Evolutionary conservation across 2,329 filamentous ascomycete genomes (phyloP), one percentile per base, ranked within the genome.

Genomic region (Fusarium fracticaudum): DNA sequence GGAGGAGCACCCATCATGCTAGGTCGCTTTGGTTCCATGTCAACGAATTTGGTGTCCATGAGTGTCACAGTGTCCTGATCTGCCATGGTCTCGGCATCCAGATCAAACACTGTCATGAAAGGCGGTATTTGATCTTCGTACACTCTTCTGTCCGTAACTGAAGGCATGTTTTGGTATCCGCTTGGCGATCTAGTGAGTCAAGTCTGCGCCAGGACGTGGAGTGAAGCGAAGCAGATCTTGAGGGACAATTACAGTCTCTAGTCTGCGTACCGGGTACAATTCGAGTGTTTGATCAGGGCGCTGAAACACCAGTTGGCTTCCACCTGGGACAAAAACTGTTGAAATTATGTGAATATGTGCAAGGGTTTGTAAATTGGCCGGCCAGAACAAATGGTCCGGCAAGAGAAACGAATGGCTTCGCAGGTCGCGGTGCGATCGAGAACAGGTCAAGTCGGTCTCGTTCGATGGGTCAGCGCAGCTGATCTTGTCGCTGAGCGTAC

Each of bases 41-140:
- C 85, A 74, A 87, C 85, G 77, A 89, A 83, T 72, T 88, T 88
- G 38, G 86, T 83, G 73, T 90, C 85, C 61, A 90, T 84, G 44
- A 90, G 81, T 10, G 88, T 88, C 47, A 90, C 86, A 17, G 87
- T 83, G 65, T 86, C 87, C 59, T 85, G 85, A 54, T 88, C 87
- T 65, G 86, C 86, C 80, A 88, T 88, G 65, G 83, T 86, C 75
- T 87, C 87, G 75, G 84, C 83, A 79, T 92, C 90, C 75, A 92
- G 86, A 80, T 91, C 91, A 84, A 92, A 93, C 64, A 94, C 91
- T 65, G 92, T 91, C 91, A 93, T 93, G 78, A 94, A 93, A 29
- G 92, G 91, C 80, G 92, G 92, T 86, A 94, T 91, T 82, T 91
- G 90, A 80, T 91, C 90, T 85, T 92, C 89, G 81, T 90, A 91